Evolutionary conservation across 345 rosid genomes (phyloP).

Genomic region (Corymbia maculata): DNA sequence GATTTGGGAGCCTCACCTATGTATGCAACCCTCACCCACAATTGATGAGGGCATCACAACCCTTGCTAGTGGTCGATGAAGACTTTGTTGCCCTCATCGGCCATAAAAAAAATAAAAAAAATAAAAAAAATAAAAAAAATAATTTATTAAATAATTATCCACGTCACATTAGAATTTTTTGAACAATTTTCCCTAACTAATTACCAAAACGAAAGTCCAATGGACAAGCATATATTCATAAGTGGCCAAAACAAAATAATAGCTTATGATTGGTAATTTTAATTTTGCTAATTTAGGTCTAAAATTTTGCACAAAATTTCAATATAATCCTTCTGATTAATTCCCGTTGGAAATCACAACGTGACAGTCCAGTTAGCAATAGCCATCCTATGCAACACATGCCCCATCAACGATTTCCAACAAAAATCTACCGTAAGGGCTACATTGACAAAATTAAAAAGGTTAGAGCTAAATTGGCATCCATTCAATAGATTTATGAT

Average conservation of each 20-base stretch:
- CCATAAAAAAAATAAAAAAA: too few species aligned
- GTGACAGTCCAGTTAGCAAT: not conserved
- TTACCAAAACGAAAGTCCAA: too few species aligned
- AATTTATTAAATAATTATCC: too few species aligned
- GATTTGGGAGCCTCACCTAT: too few species aligned
- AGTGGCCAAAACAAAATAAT: not conserved
- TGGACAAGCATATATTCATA: not conserved
- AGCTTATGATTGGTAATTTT: not conserved
- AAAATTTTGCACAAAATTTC: not conserved
- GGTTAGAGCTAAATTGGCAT: not conserved
- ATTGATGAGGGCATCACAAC: too few species aligned
- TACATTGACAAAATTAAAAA: not conserved
- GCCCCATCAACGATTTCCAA: not conserved
- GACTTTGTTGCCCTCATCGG: too few species aligned
- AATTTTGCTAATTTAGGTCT: not conserved
- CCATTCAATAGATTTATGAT: not conserved
- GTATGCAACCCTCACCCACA: too few species aligned
- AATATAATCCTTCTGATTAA: not conserved
- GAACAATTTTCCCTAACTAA: too few species aligned
- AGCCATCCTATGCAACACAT: accelerated
- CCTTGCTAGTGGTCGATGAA: too few species aligned
- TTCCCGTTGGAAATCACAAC: not conserved
- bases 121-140: too few species aligned
- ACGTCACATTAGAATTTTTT: too few species aligned
- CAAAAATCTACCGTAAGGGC: not conserved